phyloP scores from a whole-genome alignment of 148 eudicot species.

The Rhododendron henanense region DNA sequence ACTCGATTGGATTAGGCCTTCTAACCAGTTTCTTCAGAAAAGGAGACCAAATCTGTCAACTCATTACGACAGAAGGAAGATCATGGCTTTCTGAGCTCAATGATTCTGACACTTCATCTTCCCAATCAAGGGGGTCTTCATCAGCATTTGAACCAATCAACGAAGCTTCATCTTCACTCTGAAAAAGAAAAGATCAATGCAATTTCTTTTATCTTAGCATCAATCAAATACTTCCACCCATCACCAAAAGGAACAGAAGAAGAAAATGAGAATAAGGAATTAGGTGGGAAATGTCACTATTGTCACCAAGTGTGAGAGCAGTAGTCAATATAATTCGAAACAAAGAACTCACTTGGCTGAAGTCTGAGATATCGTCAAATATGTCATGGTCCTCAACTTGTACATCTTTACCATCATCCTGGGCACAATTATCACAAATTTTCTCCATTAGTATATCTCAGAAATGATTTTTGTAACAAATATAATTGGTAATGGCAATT shows the following conservation, averaged over 20 bases:
- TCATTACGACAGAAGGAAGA: conserved; percentile 9
- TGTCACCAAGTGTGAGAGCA: not conserved
- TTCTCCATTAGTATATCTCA: not conserved
- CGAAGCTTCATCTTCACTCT: conserved; percentile 46
- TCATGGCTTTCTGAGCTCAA: conserved; percentile 21
- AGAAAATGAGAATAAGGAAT: not conserved
- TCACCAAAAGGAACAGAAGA: not conserved
- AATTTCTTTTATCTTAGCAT: not conserved
- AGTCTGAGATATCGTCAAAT: conserved; percentile 26
- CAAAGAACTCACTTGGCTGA: conserved; percentile 37
- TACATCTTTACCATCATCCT: conserved; percentile 38
- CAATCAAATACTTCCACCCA: not conserved
- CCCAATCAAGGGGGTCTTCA: conserved; percentile 33
- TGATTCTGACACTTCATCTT: conserved; percentile 26
- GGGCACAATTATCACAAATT: conserved; percentile 7
- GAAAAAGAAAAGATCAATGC: conserved; percentile 9
- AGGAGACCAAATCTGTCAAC: not conserved
- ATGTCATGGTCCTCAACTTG: conserved; percentile 28
- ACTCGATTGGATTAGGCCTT: not conserved
- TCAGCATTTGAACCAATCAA: conserved; percentile 26
- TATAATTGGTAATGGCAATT: not conserved
- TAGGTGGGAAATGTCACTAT: not conserved
- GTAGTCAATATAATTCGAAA: not conserved
- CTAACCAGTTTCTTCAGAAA: not conserved
- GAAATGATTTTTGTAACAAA: not conserved